Evolutionary conservation across 306 rosid species (phyloP).

Genomic region (Rubus idaeus): DNA sequence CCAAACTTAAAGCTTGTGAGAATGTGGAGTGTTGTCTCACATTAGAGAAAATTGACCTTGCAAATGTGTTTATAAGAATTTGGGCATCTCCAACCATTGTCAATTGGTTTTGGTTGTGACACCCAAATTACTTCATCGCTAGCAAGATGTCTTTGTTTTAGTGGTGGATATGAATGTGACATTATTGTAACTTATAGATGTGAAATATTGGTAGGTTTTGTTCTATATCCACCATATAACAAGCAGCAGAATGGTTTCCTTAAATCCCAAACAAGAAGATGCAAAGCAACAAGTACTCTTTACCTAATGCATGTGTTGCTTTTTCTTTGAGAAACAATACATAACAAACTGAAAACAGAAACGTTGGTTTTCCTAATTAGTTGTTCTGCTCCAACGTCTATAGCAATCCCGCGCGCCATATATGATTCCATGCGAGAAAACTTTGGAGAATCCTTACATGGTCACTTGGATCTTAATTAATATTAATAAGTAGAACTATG

Average conservation of each 20-base stretch:
- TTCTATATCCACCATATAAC: slow-evolving; percentile 26
- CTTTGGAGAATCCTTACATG: background rate
- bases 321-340: slow-evolving; percentile 38
- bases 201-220: slow-evolving; percentile 17
- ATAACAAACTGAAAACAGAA: slow-evolving; percentile 29
- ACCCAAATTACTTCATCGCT: too few relatives aligned
- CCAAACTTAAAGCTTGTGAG: background rate
- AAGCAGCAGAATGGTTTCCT: slow-evolving; percentile 34
- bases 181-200: background rate
- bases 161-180: background rate
- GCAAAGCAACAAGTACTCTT: slow-evolving; percentile 62
- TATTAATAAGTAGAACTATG: background rate
- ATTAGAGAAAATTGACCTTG: too few relatives aligned
- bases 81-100: too few relatives aligned
- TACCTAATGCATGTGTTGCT: slow-evolving; percentile 58
- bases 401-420: background rate
- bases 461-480: too few relatives aligned
- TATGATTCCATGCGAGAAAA: background rate
- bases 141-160: background rate
- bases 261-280: slow-evolving; percentile 44
- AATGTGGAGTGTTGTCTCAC: too few relatives aligned
- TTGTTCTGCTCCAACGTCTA: slow-evolving; percentile 34
- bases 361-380: slow-evolving; percentile 25
- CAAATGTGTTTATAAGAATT: too few relatives aligned
- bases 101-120: too few relatives aligned